These are phyloP conservation scores for Trichoderma sp. DNA, from an alignment of 2,329 filamentous ascomycete genomes.

Conservation along the genomic window DNA sequence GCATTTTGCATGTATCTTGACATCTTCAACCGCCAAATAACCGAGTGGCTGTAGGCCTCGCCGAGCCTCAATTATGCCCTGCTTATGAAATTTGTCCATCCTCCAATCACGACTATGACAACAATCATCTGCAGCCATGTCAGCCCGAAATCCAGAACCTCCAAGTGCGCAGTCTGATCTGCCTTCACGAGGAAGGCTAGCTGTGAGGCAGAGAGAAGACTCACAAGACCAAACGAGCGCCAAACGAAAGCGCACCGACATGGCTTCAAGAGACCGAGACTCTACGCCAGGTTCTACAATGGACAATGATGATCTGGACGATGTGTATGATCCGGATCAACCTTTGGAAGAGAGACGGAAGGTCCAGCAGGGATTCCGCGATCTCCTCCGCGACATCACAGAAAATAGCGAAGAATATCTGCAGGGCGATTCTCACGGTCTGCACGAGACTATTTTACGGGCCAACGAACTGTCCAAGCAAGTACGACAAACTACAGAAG, in stretches of 20 bases:
- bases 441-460: conserved; percentile 65
- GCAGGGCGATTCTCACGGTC: conserved; percentile 61
- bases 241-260: conserved; percentile 38
- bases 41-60: not conserved
- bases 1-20: not conserved
- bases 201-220: conserved; percentile 31
- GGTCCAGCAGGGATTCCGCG: conserved; percentile 69
- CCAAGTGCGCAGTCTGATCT: conserved; percentile 25
- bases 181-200: conserved; percentile 26
- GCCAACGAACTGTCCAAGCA: conserved; percentile 66
- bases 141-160: conserved; percentile 21
- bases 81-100: not conserved
- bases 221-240: conserved; percentile 27
- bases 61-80: not conserved
- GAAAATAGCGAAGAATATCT: conserved; percentile 77
- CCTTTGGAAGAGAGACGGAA: conserved; percentile 70
- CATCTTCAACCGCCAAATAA: not conserved
- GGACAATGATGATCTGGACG: conserved; percentile 27
- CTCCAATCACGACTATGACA: conserved; percentile 29
- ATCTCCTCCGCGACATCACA: conserved; percentile 58
- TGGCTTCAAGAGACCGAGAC: conserved; percentile 27
- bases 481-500: conserved; percentile 87
- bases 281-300: conserved; percentile 19
- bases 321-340: conserved; percentile 81
- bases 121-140: conserved; percentile 20